Conservation (phyloP, 1,139 yeast genomes). For the Hanseniaspora uvarum region DNA sequence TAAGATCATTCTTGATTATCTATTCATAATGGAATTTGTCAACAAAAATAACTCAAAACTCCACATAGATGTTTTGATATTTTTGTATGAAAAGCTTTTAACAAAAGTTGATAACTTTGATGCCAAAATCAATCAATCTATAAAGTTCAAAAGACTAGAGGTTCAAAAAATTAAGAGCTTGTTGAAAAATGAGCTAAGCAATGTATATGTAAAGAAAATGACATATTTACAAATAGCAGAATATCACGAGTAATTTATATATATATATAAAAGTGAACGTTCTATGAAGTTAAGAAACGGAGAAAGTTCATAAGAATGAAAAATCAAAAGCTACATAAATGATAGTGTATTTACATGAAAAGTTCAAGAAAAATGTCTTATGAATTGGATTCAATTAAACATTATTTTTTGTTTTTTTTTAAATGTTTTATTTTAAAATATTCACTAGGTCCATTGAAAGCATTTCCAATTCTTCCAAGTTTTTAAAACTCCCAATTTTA, state of each 20-base stretch:
- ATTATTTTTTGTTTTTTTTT: neutral
- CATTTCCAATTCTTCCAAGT: neutral
- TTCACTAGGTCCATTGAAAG: neutral
- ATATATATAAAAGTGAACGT: too few species aligned
- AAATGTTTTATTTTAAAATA: neutral
- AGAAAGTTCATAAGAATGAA: too few species aligned
- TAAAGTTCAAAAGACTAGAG: conserved; percentile 6
- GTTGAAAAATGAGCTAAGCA: neutral
- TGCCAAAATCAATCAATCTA: neutral
- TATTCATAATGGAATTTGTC: neutral
- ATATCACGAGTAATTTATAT: neutral
- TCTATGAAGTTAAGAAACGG: too few species aligned
- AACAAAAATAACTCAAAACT: neutral
- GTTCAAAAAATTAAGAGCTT: neutral
- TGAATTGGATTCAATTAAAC: too few species aligned
- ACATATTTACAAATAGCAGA: conserved; percentile 4
- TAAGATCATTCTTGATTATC: neutral
- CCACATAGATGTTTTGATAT: neutral
- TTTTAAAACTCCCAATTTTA: neutral
- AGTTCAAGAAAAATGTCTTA: too few species aligned
- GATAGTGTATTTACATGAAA: too few species aligned
- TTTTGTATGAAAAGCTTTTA: neutral
- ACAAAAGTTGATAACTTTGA: neutral
- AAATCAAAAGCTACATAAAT: too few species aligned
- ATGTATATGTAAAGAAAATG: conserved; percentile 2